phyloP scores from a whole-genome alignment of 441 rosid species.

The Brassica hybrid region DNA sequence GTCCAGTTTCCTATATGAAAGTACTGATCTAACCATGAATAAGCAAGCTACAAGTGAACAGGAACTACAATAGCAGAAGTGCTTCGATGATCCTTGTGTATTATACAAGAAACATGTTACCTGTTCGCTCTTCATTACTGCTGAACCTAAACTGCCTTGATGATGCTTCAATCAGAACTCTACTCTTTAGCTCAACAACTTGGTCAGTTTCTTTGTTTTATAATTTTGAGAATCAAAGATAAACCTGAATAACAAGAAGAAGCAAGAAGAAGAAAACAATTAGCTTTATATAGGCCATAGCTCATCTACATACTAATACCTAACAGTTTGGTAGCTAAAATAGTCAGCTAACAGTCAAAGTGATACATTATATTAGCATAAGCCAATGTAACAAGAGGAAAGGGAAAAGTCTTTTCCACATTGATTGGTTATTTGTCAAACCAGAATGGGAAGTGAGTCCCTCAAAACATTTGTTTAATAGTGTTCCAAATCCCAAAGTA shows the following conservation, averaged over 20 bases:
- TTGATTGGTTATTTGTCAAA: constrained; percentile 22
- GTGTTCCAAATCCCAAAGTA: constrained; percentile 35
- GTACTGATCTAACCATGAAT: constrained; percentile 15
- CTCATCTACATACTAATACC: constrained; percentile 10
- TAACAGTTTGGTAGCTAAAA: not conserved
- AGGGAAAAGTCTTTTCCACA: constrained; percentile 16
- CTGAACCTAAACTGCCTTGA: constrained; percentile 31
- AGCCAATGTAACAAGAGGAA: not conserved
- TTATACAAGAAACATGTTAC: constrained; percentile 34
- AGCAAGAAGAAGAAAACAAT: not conserved
- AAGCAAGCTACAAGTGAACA: not conserved
- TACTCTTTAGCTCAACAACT: constrained; percentile 22
- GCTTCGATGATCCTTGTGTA: not conserved
- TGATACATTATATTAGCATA: constrained; percentile 17
- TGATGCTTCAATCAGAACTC: constrained; percentile 23
- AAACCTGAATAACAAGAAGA: constrained; percentile 32
- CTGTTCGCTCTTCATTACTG: constrained; percentile 45
- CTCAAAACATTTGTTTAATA: constrained; percentile 36
- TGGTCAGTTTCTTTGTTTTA: not conserved
- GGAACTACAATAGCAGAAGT: not conserved
- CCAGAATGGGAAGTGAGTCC: constrained; percentile 30
- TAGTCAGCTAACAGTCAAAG: constrained; percentile 18
- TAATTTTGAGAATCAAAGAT: not conserved
- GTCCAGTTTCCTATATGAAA: constrained; percentile 3
- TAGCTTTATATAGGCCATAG: constrained; percentile 1